These are phyloP conservation scores for Boletus tomentosulus DNA, from an alignment of 768 basidiomycete species.

Conservation along the genomic window DNA sequence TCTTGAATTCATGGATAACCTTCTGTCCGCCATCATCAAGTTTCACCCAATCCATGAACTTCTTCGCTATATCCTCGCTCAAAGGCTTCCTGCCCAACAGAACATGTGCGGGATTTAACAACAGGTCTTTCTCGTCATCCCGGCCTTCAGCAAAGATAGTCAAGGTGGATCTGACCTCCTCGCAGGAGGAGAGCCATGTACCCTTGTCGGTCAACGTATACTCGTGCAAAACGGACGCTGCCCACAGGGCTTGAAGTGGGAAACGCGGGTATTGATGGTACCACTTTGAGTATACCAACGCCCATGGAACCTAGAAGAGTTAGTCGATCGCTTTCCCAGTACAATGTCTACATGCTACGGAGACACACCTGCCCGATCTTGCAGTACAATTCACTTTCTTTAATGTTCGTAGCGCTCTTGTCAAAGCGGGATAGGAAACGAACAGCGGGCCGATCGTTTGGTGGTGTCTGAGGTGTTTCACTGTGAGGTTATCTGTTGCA, in stretches of 20 bases:
- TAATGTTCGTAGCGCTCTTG: slow-evolving; percentile 58
- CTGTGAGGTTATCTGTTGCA: not conserved
- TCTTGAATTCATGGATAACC: slow-evolving; percentile 38
- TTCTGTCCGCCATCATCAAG: slow-evolving; percentile 40
- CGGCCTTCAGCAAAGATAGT: slow-evolving; percentile 39
- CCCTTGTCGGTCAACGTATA: slow-evolving; percentile 54
- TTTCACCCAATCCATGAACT: slow-evolving; percentile 45
- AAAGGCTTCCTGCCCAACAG: slow-evolving; percentile 30
- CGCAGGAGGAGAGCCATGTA: slow-evolving; percentile 42
- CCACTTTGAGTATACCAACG: slow-evolving; percentile 47
- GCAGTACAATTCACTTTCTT: slow-evolving; percentile 47
- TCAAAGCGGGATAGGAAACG: slow-evolving; percentile 55
- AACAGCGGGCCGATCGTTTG: slow-evolving; percentile 31
- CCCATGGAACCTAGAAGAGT: slow-evolving; percentile 48
- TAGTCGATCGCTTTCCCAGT: not conserved
- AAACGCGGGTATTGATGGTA: slow-evolving; percentile 57
- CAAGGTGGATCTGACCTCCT: slow-evolving; percentile 30
- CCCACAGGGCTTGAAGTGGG: slow-evolving; percentile 45
- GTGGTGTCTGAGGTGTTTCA: slow-evolving; percentile 22
- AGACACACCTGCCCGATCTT: slow-evolving; percentile 44
- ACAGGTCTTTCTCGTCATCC: slow-evolving; percentile 36
- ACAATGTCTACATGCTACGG: not conserved
- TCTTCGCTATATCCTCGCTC: slow-evolving; percentile 29
- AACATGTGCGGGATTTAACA: slow-evolving; percentile 49
- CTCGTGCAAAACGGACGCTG: slow-evolving; percentile 44